Evolutionary conservation across 345 rosid genomes (phyloP), one percentile per base, ranked within the genome.

Genomic region (Gynandropsis gynandra): DNA sequence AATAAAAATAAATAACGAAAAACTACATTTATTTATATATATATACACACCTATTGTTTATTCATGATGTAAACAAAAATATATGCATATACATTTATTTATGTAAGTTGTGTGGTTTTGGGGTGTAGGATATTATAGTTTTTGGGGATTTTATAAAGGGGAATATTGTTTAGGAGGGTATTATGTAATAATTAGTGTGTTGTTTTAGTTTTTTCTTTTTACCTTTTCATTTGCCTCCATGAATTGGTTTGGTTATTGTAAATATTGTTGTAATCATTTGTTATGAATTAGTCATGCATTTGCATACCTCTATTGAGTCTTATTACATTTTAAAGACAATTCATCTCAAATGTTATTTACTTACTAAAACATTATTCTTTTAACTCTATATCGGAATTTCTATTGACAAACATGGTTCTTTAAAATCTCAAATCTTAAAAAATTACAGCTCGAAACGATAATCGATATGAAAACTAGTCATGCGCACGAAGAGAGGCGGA

Each of bases 81-180:
- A 13, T 1, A 24, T 21, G 34, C 50, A 33, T 16, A 10, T 42
- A 64, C 41, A 64, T 32, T 56, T 64, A 27, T 58, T 15, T 42
- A 58, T 65, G 42, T 56, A 50, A 56, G 51, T n/a, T 52, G 56
- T 58, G 65, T 59, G 64, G 27, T 16, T 32, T 47, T 52, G 39
- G 64, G 60, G 64, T 58, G 37, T 51, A 58, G 59, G 64, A 31
- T 44, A 51, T 51, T 24, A 24, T 24, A 24, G 29, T 24, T 24
- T 5, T 24, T 24, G 29, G 60, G 21, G 10, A 59, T 40, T 46
- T 31, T 59, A 65, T 55, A 12, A 3, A 38, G 36, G 10, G 29
- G 29, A n/a, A 24, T 24, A 24, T 2, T 33, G n/a, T 35, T 32
- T 65, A 52, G 60, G 50, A 52, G 33, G 16, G 52, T 45, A 13